Conservation (phyloP, 345 rosid species). For the Rhodamnia rubescens region DNA sequence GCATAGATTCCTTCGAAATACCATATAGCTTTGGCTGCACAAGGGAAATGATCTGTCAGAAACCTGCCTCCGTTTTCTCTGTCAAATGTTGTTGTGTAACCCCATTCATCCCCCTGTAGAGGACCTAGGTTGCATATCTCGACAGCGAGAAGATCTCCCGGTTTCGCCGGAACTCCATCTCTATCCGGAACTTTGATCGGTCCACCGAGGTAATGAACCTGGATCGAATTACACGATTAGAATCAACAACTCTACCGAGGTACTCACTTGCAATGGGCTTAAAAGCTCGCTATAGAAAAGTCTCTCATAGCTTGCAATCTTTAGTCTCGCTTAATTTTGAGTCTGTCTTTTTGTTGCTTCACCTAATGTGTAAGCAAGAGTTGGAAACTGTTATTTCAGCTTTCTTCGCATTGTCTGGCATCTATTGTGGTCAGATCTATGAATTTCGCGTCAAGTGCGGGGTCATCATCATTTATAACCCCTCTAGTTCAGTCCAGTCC, state of each 20-base stretch:
- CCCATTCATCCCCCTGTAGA: conserved; percentile 89
- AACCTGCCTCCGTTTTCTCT: conserved; percentile 89
- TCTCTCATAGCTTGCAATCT: not conserved
- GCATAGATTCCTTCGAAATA: conserved; percentile 87
- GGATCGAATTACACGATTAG: not conserved
- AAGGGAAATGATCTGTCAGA: conserved; percentile 84
- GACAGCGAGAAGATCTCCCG: conserved; percentile 73
- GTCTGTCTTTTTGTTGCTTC: not conserved
- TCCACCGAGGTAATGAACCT: conserved; percentile 81
- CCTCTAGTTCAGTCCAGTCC: conserved; percentile 48
- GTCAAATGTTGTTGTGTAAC: conserved; percentile 64
- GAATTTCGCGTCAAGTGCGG: conserved; percentile 11
- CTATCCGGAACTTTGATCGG: conserved; percentile 56
- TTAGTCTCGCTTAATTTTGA: not conserved
- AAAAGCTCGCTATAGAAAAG: not conserved
- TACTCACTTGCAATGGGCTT: not conserved
- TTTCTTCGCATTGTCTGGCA: not conserved
- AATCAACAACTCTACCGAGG: not conserved
- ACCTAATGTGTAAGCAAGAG: not conserved
- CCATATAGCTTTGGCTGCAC: conserved; percentile 93
- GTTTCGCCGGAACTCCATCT: conserved; percentile 58
- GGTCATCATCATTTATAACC: conserved; percentile 32
- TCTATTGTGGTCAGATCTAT: conserved; percentile 45
- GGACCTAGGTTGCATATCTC: conserved; percentile 90
- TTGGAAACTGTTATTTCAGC: not conserved